phyloP scores from a whole-genome alignment of 805 yeast species.

The Pichia phayaonensis region DNA sequence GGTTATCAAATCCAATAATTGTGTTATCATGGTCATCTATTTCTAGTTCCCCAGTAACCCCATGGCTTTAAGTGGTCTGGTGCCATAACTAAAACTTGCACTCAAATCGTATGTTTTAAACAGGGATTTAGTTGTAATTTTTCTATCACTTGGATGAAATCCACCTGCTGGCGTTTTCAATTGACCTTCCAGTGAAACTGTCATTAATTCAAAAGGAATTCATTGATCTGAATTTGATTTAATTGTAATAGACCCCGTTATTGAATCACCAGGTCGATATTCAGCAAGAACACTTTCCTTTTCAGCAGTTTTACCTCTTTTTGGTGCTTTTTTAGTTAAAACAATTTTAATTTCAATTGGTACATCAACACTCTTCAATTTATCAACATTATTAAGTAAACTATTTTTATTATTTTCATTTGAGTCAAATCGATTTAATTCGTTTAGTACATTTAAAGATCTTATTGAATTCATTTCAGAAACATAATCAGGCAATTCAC shows the following conservation, averaged over 20 bases:
- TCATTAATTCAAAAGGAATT: conserved; percentile 54
- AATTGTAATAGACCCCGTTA: conserved; percentile 49
- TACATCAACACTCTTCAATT: conserved; percentile 13
- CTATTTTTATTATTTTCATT: conserved; percentile 14
- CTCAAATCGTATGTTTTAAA: conserved; percentile 40
- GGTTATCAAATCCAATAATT: conserved; percentile 34
- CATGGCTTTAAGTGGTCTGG: conserved; percentile 13
- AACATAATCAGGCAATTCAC: conserved; percentile 17
- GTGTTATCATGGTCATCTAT: conserved; percentile 20
- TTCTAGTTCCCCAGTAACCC: not conserved
- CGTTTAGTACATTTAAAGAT: not conserved
- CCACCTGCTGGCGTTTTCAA: conserved; percentile 18
- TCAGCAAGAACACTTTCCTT: conserved; percentile 35
- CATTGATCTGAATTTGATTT: conserved; percentile 32
- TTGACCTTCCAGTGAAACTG: conserved; percentile 49
- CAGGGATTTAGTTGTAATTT: conserved; percentile 28
- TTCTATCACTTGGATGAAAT: not conserved
- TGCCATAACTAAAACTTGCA: conserved; percentile 40
- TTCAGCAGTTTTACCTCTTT: conserved; percentile 10
- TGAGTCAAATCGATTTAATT: conserved; percentile 10
- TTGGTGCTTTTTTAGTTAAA: conserved; percentile 37
- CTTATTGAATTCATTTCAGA: conserved; percentile 2
- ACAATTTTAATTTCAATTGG: conserved; percentile 19
- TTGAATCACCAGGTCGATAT: conserved; percentile 60
- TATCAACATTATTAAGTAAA: conserved; percentile 21